These are phyloP conservation scores for Scheffersomyces coipomensis DNA, from an alignment of 805 yeast species.

Conservation along the genomic window DNA sequence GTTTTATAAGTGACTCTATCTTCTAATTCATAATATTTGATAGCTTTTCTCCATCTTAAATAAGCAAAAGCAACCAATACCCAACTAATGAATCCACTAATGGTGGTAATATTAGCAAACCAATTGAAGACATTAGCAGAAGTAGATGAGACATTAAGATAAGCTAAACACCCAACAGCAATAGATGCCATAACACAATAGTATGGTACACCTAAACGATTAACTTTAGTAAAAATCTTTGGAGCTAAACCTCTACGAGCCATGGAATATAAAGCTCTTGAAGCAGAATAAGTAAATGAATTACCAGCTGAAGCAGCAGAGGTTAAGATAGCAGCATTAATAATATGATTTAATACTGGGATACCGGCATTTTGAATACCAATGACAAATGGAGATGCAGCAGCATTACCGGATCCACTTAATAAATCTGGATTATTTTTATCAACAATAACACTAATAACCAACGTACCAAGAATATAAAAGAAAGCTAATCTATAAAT, in stretches of 20 bases:
- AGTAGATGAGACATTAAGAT: constrained; percentile 52
- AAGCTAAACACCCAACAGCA: constrained; percentile 46
- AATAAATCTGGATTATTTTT: constrained; percentile 23
- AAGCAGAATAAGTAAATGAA: constrained; percentile 40
- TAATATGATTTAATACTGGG: constrained; percentile 55
- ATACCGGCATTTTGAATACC: constrained; percentile 64
- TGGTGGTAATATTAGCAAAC: constrained; percentile 64
- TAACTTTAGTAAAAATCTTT: constrained; percentile 28
- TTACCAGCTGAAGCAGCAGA: constrained; percentile 54
- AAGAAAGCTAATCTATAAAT: constrained; percentile 48
- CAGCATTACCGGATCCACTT: constrained; percentile 38
- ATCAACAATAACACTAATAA: constrained; percentile 38
- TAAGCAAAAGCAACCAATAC: constrained; percentile 51
- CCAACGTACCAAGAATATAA: constrained; percentile 38
- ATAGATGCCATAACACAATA: constrained; percentile 29
- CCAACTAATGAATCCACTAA: constrained; percentile 70
- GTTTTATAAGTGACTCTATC: constrained; percentile 62
- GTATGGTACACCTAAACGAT: constrained; percentile 45
- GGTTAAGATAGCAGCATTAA: constrained; percentile 59
- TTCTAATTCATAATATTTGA: constrained; percentile 47
- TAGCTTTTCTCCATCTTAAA: constrained; percentile 64
- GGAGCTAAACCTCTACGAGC: constrained; percentile 42
- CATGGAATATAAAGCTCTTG: constrained; percentile 42
- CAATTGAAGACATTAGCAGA: constrained; percentile 58
- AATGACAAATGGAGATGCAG: constrained; percentile 66